These are phyloP conservation scores for Peterozyma xylosa DNA, from an alignment of 805 yeast species.

Conservation along the genomic window DNA sequence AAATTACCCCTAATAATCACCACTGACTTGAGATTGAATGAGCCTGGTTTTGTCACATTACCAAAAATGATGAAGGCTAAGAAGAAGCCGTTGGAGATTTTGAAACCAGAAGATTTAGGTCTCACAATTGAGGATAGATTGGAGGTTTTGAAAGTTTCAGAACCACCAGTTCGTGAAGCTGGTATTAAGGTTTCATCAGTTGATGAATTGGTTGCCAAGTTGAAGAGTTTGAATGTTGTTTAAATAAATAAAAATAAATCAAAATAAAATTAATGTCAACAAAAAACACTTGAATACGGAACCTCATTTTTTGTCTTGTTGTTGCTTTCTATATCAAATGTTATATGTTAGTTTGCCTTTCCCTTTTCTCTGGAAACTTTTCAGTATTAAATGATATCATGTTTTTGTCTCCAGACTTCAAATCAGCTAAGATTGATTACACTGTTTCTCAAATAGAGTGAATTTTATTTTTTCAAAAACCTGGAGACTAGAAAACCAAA, in stretches of 20 bases:
- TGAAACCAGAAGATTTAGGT: slow-evolving; percentile 59
- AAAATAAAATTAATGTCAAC: background rate
- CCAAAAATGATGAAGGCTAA: slow-evolving; percentile 98
- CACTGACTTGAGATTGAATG: slow-evolving; percentile 89
- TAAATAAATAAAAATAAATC: slow-evolving; percentile 19
- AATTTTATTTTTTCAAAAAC: no score
- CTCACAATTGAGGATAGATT: slow-evolving; percentile 57
- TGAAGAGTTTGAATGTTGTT: slow-evolving; percentile 70
- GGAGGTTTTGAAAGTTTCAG: slow-evolving; percentile 66
- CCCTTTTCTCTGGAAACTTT: no score
- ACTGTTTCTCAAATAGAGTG: no score
- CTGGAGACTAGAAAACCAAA: no score
- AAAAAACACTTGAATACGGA: background rate
- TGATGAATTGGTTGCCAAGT: slow-evolving; percentile 72
- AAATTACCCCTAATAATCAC: slow-evolving; percentile 81
- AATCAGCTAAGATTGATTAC: no score
- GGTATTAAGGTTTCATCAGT: slow-evolving; percentile 77
- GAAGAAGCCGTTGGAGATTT: slow-evolving; percentile 80
- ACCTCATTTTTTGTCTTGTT: background rate
- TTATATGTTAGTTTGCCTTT: no score
- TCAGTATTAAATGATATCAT: no score
- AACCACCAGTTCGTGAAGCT: slow-evolving; percentile 76
- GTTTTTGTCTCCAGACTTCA: no score
- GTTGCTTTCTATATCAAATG: background rate
- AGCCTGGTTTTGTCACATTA: slow-evolving; percentile 91